Base-by-base conservation (phyloP, 148 eudicot genomes). In the Chenopodium quinoa region DNA sequence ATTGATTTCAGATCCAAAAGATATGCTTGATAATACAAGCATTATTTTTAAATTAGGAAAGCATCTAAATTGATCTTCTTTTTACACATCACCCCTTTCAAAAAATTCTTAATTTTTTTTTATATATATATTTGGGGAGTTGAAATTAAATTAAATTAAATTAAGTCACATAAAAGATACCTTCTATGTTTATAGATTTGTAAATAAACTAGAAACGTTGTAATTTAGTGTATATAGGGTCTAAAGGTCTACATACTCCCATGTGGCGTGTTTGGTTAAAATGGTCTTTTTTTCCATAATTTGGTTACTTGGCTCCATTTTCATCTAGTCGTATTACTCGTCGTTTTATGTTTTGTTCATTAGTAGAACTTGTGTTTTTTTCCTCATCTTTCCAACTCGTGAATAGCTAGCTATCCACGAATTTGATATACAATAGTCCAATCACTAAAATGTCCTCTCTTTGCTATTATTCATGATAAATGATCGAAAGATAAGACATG, bases 191-290 rank as follows among this genome's bases (percentile, higher is more conserved):
- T 16, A 16, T 1, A 62, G n/a, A 62, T 20, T 5, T 58, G 63
- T 13, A 29, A 40, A 67, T 6, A 40, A 40, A 40, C 44, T 40
- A n/a, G 17, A 68, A 9, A 44, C 47, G 31, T 72, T 72, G 54
- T 72, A 46, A 1, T 68, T 72, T 72, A 44, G 54, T 72, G 56
- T 10, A n/a, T 14, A 72, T 2, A 50, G 54, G 54, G 50, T 14
- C 20, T 34, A 69, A 32, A 62, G 25, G 5, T 69, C 20, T 34
- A 69, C 6, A 29, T 9, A 14, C 20, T 32, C 2, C 44, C 75
- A 71, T 71, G 75, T 71, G 75, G 27, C 27, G 4, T 71, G 75
- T 48, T 74, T 48, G 77, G 77, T 37, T 50, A 23, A 22, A 10
- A 12, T 74, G n/a, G 25, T 71, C 29, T 44, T 71, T 9, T 71